Percentiles rank a stretch among this genome's conserved stretches.
phyloP scores from a whole-genome alignment of 305 asterid genomes.

The Fraxinus velutina region DNA sequence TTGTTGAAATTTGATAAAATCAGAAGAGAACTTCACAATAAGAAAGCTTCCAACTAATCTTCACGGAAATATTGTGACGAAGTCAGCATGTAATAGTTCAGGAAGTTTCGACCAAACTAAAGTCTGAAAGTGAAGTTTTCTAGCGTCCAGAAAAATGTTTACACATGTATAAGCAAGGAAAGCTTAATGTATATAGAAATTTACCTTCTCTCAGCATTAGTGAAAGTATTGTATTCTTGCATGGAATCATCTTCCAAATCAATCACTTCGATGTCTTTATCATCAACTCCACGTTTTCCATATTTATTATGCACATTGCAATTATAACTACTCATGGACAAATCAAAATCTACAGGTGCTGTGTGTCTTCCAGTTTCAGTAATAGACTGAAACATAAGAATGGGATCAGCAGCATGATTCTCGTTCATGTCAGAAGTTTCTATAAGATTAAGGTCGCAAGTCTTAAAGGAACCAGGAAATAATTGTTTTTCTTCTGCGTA shows the following conservation, averaged over 20 bases:
- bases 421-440: conserved; percentile 55
- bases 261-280: conserved; percentile 73
- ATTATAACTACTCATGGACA: conserved; percentile 57
- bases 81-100: not conserved
- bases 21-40: conserved; percentile 4
- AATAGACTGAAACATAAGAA: conserved; percentile 40
- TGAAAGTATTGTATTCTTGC: conserved; percentile 50
- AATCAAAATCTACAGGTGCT: conserved; percentile 58
- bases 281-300: conserved; percentile 39
- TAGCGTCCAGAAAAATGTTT: not conserved
- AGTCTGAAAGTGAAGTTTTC: not conserved
- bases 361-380: conserved; percentile 40
- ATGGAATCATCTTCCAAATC: conserved; percentile 81
- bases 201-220: conserved; percentile 60
- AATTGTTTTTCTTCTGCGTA: conserved; percentile 61
- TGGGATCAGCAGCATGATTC: conserved; percentile 39
- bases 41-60: not conserved
- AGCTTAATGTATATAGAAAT: conserved; percentile 11
- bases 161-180: not conserved
- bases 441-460: conserved; percentile 80
- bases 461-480: conserved; percentile 71
- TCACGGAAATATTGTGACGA: not conserved
- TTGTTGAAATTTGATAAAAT: conserved; percentile 22
- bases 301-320: conserved; percentile 34
- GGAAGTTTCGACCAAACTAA: not conserved